Conservation (phyloP, 2,329 filamentous ascomycete genomes). For the Exophiala sp. region DNA sequence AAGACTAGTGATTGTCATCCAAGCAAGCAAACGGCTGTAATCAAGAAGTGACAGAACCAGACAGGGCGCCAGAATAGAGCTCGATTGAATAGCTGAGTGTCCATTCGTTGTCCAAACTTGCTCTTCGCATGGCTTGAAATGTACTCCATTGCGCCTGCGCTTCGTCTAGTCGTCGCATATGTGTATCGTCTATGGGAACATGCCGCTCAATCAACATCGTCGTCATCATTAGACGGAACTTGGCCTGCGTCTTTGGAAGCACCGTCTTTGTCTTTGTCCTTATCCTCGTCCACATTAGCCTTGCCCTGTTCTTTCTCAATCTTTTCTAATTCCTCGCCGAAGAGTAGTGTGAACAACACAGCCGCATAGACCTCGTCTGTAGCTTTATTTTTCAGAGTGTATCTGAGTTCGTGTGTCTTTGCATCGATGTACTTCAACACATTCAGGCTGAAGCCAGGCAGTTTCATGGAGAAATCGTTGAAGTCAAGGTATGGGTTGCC, state of each 20-base stretch:
- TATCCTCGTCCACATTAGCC: not conserved
- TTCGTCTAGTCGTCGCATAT: not conserved
- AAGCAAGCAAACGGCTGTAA: no score
- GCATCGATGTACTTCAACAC: slow-evolving; percentile 45
- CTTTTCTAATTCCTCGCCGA: slow-evolving; percentile 30
- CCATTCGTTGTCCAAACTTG: no score
- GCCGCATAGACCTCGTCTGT: slow-evolving; percentile 76
- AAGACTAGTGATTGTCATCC: no score
- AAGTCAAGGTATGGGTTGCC: slow-evolving; percentile 94
- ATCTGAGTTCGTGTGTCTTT: slow-evolving; percentile 82
- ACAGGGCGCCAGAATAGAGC: no score
- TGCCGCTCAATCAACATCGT: slow-evolving; percentile 15
- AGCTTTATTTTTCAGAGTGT: slow-evolving; percentile 77
- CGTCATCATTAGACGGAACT: slow-evolving; percentile 4
- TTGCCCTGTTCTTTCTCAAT: slow-evolving; percentile 20
- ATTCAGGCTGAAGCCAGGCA: slow-evolving; percentile 38
- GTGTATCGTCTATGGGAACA: not conserved
- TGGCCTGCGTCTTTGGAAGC: not conserved
- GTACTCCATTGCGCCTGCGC: not conserved
- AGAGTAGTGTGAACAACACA: slow-evolving; percentile 73
- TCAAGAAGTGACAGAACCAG: no score
- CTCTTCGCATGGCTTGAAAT: not conserved
- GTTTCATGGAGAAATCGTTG: slow-evolving; percentile 47
- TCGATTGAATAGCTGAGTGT: no score
- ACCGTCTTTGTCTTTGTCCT: slow-evolving; percentile 1